Conservation (phyloP, 768 basidiomycete species). For the Boletus vermiculosoides region DNA sequence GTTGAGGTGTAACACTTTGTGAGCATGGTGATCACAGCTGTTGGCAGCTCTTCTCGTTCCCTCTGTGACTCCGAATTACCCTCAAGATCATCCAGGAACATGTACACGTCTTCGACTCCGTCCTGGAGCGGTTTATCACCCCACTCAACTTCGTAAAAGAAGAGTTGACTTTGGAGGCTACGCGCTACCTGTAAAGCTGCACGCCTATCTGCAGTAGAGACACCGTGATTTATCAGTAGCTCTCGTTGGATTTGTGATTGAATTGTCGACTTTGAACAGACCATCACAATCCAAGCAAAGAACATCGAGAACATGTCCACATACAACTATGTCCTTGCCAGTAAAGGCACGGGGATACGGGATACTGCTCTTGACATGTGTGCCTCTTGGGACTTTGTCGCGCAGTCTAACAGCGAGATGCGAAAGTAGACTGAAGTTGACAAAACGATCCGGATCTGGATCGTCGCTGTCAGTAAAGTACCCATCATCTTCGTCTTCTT, state of each 20-base stretch:
- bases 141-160: constrained; percentile 98
- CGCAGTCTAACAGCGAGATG: constrained; percentile 87
- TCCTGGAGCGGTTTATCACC: constrained; percentile 78
- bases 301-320: constrained; percentile 30
- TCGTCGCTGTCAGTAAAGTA: constrained; percentile 52
- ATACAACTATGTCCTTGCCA: constrained; percentile 89
- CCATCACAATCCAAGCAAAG: constrained; percentile 1
- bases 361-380: constrained; percentile 90
- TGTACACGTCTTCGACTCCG: constrained; percentile 90
- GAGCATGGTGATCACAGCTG: constrained; percentile 85
- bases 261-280: constrained; percentile 66
- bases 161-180: constrained; percentile 87
- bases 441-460: constrained; percentile 70
- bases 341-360: constrained; percentile 90
- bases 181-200: constrained; percentile 87
- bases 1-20: constrained; percentile 89
- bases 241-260: constrained; percentile 86
- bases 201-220: constrained; percentile 74
- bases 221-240: constrained; percentile 69
- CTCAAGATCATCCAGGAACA: constrained; percentile 83
- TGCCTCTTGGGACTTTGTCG: constrained; percentile 84
- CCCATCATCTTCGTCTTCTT: constrained; percentile 31
- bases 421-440: constrained; percentile 84
- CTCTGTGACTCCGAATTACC: constrained; percentile 57
- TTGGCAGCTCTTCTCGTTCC: constrained; percentile 75